These are phyloP conservation scores for Tulasnella sp. DNA, from an alignment of 768 basidiomycete species.

Conservation along the genomic window DNA sequence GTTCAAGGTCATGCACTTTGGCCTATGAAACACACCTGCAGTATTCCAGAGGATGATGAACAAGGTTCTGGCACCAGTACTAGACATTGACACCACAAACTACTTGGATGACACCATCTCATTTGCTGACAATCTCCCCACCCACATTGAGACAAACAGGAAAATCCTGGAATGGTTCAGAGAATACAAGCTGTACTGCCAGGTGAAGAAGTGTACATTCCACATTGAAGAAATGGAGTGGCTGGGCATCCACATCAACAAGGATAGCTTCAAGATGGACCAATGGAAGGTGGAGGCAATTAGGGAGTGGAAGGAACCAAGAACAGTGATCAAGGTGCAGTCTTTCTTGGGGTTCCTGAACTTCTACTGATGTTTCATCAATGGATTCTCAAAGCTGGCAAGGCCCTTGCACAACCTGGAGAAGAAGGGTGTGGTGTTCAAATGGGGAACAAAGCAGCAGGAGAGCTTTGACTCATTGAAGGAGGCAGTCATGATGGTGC, in stretches of 20 bases:
- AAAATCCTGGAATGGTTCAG: conserved; percentile 20
- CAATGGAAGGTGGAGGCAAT: conserved; percentile 22
- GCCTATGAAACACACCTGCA: conserved; percentile 23
- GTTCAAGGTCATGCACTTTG: conserved; percentile 23
- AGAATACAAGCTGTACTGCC: conserved; percentile 15
- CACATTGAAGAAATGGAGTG: conserved; percentile 12
- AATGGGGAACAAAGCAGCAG: neutral
- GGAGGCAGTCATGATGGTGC: conserved; percentile 16
- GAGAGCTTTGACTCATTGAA: neutral
- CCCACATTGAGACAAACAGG: conserved; percentile 18
- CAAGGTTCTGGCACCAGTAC: conserved; percentile 17
- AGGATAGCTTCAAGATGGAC: conserved; percentile 21
- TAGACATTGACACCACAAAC: conserved; percentile 14
- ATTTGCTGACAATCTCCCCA: neutral
- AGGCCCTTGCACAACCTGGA: neutral
- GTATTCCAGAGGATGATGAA: conserved; percentile 23
- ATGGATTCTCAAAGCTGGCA: conserved; percentile 19
- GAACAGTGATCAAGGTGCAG: conserved; percentile 20
- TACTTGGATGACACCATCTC: conserved; percentile 24
- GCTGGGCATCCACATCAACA: conserved; percentile 18
- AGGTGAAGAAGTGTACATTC: conserved; percentile 22
- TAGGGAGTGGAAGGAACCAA: conserved; percentile 22
- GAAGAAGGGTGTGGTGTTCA: neutral
- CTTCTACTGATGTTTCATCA: conserved; percentile 24
- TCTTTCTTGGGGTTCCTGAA: conserved; percentile 23